Evolutionary conservation across 2,329 filamentous ascomycete genomes (phyloP).

Genomic region (Alternaria sp.): DNA sequence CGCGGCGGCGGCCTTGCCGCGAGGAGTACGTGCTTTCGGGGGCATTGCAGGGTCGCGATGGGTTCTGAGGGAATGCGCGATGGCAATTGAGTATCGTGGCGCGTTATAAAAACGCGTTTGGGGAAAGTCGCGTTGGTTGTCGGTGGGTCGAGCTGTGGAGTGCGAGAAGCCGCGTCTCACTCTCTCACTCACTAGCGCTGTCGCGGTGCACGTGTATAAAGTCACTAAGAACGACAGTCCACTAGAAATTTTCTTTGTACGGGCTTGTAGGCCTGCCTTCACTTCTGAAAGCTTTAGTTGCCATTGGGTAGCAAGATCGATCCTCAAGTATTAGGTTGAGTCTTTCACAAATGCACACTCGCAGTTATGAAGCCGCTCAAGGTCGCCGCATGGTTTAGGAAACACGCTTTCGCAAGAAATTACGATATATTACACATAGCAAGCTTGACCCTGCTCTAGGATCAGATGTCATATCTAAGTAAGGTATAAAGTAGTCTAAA

Average conservation of each 20-base stretch:
- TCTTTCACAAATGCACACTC: no score
- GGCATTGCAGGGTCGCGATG: conserved; percentile 13
- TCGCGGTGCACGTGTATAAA: neutral
- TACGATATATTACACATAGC: neutral
- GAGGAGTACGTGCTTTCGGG: conserved; percentile 18
- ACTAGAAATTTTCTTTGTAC: neutral
- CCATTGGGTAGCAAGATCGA: no score
- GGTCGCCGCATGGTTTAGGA: neutral
- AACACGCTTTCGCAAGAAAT: neutral
- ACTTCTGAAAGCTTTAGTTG: neutral
- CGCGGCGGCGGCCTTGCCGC: conserved; percentile 17
- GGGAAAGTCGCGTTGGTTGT: neutral
- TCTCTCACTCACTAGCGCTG: neutral
- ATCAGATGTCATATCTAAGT: neutral
- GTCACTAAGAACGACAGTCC: neutral
- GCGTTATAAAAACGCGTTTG: neutral
- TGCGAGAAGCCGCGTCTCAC: neutral
- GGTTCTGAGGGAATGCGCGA: neutral
- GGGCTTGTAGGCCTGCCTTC: neutral
- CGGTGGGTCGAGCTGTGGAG: neutral
- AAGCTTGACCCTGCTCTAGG: neutral
- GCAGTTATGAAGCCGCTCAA: neutral
- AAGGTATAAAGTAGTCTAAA: neutral
- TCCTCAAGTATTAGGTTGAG: no score
- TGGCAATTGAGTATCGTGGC: neutral